Conservation (phyloP, 192 early-diverging fungal species). For the Podila epigama region DNA sequence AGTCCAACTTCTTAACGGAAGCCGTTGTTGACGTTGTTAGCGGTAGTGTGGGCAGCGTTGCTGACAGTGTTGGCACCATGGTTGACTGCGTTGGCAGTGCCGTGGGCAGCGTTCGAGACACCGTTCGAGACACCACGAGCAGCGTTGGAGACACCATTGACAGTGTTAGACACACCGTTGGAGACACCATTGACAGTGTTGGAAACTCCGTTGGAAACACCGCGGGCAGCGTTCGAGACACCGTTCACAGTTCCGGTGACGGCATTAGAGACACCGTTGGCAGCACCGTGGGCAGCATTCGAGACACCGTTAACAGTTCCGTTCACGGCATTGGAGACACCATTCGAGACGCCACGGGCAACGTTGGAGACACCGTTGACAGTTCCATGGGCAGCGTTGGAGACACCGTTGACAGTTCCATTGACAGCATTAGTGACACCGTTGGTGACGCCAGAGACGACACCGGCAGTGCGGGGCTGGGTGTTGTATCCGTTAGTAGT, state of each 20-base stretch:
- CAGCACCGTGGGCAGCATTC: too few relatives aligned
- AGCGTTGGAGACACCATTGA: not conserved
- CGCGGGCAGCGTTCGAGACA: too few relatives aligned
- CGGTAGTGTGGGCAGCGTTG: not conserved
- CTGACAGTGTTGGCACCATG: not conserved
- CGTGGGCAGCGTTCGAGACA: not conserved
- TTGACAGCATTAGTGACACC: too few relatives aligned
- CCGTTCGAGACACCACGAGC: not conserved
- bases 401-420: too few relatives aligned
- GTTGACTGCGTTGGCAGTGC: not conserved
- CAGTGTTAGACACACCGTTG: not conserved
- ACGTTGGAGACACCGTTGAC: too few relatives aligned
- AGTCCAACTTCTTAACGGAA: not conserved
- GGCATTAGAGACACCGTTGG: not conserved
- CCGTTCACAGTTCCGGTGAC: not conserved
- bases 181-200: not conserved
- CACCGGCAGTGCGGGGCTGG: slow-evolving; percentile 15
- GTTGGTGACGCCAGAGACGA: not conserved
- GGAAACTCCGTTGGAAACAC: too few relatives aligned
- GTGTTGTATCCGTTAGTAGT: slow-evolving; percentile 8
- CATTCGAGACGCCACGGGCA: too few relatives aligned
- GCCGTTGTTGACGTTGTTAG: not conserved
- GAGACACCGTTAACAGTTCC: too few relatives aligned
- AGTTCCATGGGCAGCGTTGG: too few relatives aligned
- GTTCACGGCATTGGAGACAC: too few relatives aligned